Evolutionary conservation across 805 yeast species (phyloP).

Genomic region (Candida coquimbonensis): DNA sequence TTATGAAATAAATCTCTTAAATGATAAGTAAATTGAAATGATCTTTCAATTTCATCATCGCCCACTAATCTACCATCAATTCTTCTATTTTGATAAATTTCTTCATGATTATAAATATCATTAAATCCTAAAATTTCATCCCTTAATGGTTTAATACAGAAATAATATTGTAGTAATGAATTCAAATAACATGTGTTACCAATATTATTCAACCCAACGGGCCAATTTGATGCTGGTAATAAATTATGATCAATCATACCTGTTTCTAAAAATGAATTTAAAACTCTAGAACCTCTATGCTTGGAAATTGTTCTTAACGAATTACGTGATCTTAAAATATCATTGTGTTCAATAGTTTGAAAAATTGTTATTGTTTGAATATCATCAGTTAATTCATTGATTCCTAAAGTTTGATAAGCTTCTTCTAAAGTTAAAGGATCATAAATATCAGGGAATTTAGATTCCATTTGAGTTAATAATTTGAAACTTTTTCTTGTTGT

Average conservation of each 20-base stretch:
- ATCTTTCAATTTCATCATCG: slow-evolving; percentile 69
- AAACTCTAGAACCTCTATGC: slow-evolving; percentile 45
- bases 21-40: slow-evolving; percentile 73
- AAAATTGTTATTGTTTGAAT: slow-evolving; percentile 47
- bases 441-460: slow-evolving; percentile 24
- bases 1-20: slow-evolving; percentile 62
- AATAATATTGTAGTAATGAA: slow-evolving; percentile 84
- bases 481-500: slow-evolving; percentile 46
- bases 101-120: slow-evolving; percentile 26
- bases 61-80: slow-evolving; percentile 85
- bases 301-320: slow-evolving; percentile 52
- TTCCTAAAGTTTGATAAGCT: slow-evolving; percentile 44
- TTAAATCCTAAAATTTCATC: slow-evolving; percentile 54
- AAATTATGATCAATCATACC: slow-evolving; percentile 57
- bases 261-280: slow-evolving; percentile 47
- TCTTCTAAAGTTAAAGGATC: slow-evolving; percentile 27
- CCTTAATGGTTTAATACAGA: slow-evolving; percentile 76
- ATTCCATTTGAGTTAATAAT: slow-evolving; percentile 47
- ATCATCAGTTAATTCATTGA: slow-evolving; percentile 46
- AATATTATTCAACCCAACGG: slow-evolving; percentile 88
- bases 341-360: slow-evolving; percentile 38
- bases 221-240: slow-evolving; percentile 65
- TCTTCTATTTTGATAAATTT: slow-evolving; percentile 43
- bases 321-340: slow-evolving; percentile 48
- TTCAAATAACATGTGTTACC: slow-evolving; percentile 95